Evolutionary conservation across 192 early-diverging fungal genomes (phyloP).

Genomic region (Rhizophagus prolifer): DNA sequence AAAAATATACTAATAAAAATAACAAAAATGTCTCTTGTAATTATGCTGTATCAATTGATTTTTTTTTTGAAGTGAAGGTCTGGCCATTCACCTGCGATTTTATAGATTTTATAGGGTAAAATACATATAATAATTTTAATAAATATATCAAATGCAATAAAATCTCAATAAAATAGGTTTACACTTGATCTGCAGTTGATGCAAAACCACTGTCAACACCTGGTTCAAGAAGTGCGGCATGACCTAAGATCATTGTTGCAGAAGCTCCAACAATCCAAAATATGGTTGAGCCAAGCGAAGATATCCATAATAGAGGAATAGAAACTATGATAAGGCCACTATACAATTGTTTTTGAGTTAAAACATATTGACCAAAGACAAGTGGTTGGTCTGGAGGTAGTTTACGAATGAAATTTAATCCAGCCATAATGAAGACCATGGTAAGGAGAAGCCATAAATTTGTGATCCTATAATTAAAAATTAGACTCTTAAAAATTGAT

Average conservation of each 20-base stretch:
- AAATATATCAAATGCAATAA: neutral
- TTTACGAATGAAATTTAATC: conserved; percentile 49
- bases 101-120: too few species aligned
- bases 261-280: conserved; percentile 65
- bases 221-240: conserved; percentile 58
- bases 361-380: conserved; percentile 23
- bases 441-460: conserved; percentile 50
- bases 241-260: conserved; percentile 53
- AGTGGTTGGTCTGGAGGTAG: conserved; percentile 42
- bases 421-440: conserved; percentile 49
- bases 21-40: too few species aligned
- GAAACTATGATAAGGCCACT: conserved; percentile 41
- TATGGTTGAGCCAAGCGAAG: conserved; percentile 49
- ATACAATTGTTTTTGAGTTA: conserved; percentile 45
- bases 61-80: too few species aligned
- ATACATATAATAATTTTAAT: neutral
- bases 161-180: neutral
- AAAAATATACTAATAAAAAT: too few species aligned
- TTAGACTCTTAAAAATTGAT: neutral
- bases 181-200: conserved; percentile 25
- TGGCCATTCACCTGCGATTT: too few species aligned
- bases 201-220: conserved; percentile 55
- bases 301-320: conserved; percentile 53
- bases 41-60: too few species aligned
- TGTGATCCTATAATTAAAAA: conserved; percentile 44